phyloP scores from a whole-genome alignment of 495 filamentous ascomycete species.

The Hyphodiscus hymeniophilus region DNA sequence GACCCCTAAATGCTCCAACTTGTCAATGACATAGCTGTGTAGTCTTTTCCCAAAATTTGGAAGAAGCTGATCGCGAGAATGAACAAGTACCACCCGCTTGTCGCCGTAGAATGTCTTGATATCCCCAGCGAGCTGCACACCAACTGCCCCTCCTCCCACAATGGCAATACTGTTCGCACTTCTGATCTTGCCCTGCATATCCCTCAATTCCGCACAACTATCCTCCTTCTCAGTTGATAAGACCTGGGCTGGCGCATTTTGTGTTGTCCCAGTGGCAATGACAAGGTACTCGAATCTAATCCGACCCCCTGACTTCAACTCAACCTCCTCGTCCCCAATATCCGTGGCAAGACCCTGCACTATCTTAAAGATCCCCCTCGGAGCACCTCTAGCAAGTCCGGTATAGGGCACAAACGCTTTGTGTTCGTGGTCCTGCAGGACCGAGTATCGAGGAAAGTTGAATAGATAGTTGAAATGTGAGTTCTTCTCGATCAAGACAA shows the following conservation, averaged over 20 bases:
- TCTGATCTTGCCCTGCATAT: conserved; percentile 29
- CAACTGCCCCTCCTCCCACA: conserved; percentile 53
- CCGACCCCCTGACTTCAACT: conserved; percentile 15
- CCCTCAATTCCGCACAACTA: conserved; percentile 36
- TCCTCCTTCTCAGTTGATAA: conserved; percentile 31
- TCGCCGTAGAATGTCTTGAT: conserved; percentile 49
- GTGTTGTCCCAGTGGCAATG: conserved; percentile 45
- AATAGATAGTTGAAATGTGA: conserved; percentile 52
- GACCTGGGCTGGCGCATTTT: conserved; percentile 45
- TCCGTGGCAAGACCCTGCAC: conserved; percentile 26
- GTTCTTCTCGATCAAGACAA: conserved; percentile 49
- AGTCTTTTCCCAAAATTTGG: conserved; percentile 41
- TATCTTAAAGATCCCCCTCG: conserved; percentile 18
- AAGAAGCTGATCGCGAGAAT: conserved; percentile 46
- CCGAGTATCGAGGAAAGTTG: conserved; percentile 42
- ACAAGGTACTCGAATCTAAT: conserved; percentile 50
- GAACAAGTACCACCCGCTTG: conserved; percentile 49
- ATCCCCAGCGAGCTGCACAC: conserved; percentile 53
- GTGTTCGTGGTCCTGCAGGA: conserved; percentile 33
- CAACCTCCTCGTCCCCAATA: conserved; percentile 22
- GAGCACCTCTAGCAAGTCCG: conserved; percentile 22
- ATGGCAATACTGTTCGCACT: conserved; percentile 40
- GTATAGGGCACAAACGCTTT: conserved; percentile 44
- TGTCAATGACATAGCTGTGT: conserved; percentile 34
- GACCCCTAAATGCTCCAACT: conserved; percentile 34